A percentile compares a stretch with the other conserved stretches of the same genome.
Conservation (phyloP, 371 early-diverging fungal species). For the Batkoa obscura region DNA sequence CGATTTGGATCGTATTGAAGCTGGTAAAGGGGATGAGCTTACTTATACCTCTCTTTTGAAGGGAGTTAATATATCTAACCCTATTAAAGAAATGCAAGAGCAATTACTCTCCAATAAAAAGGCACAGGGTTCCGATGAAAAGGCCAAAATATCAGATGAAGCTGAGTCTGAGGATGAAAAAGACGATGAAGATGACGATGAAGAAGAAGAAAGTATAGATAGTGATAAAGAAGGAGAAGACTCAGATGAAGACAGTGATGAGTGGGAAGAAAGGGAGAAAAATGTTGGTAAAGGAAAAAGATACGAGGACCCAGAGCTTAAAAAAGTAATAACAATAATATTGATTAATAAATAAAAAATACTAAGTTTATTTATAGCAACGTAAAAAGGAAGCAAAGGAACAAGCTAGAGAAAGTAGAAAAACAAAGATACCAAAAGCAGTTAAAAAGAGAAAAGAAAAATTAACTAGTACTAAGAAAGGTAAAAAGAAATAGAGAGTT, state of each 20-base stretch:
- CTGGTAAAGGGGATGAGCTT: constrained; percentile 53
- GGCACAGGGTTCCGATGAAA: background rate
- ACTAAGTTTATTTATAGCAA: constrained; percentile 12
- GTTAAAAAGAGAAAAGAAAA: constrained; percentile 84
- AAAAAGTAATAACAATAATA: constrained; percentile 24
- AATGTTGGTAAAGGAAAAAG: constrained; percentile 36
- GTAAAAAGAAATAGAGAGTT: background rate
- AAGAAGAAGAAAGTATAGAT: constrained; percentile 5
- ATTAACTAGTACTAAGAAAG: constrained; percentile 3
- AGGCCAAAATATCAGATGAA: background rate
- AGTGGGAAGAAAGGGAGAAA: constrained; percentile 17
- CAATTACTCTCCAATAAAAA: background rate
- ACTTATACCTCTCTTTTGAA: background rate
- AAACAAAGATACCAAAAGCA: constrained; percentile 82
- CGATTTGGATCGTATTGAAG: constrained; percentile 51
- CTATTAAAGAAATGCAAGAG: background rate
- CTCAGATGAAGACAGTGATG: constrained; percentile 20
- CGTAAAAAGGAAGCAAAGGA: constrained; percentile 75
- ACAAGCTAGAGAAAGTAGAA: constrained; percentile 73
- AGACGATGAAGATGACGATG: background rate
- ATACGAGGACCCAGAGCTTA: constrained; percentile 70
- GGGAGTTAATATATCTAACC: background rate
- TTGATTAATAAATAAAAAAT: background rate
- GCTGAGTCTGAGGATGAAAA: background rate
- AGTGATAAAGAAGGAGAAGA: constrained; percentile 16